phyloP scores from a whole-genome alignment of 768 basidiomycete genomes.

The Pisolithus albus region DNA sequence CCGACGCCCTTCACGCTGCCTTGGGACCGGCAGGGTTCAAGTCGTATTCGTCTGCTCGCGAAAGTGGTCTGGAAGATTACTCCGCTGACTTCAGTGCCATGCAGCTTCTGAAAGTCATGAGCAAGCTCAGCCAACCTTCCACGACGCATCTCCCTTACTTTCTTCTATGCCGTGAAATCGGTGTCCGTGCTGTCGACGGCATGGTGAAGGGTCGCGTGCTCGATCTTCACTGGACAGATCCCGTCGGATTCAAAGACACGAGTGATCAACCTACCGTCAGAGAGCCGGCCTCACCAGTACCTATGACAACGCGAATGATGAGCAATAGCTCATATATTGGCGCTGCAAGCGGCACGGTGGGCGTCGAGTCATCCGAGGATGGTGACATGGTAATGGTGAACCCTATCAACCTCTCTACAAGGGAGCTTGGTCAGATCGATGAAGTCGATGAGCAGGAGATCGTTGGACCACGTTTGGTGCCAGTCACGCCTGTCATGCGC shows the following conservation, averaged over 20 bases:
- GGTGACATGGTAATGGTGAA: constrained; percentile 45
- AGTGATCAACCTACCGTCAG: constrained; percentile 13
- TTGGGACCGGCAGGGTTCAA: constrained; percentile 60
- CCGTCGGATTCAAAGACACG: constrained; percentile 45
- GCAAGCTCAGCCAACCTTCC: constrained; percentile 59
- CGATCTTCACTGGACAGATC: constrained; percentile 72
- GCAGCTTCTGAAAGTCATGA: constrained; percentile 78
- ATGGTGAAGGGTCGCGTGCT: constrained; percentile 75
- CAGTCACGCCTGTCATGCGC: constrained; percentile 74
- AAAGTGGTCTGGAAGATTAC: constrained; percentile 36
- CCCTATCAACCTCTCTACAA: constrained; percentile 30
- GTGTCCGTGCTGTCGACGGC: constrained; percentile 75
- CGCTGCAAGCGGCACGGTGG: constrained; percentile 36
- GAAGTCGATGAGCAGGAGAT: constrained; percentile 49
- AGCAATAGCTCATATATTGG: constrained; percentile 23
- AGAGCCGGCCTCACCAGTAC: constrained; percentile 19
- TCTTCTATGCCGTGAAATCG: constrained; percentile 74
- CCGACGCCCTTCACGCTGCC: constrained; percentile 50
- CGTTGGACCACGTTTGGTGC: constrained; percentile 69
- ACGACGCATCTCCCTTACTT: constrained; percentile 71
- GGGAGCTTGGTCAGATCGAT: constrained; percentile 40
- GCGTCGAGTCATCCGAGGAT: constrained; percentile 34
- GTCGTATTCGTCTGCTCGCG: constrained; percentile 30
- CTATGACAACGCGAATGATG: constrained; percentile 22
- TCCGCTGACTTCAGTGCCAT: constrained; percentile 68